Conservation (phyloP, 805 yeast genomes). For the Metschnikowia sp. region DNA sequence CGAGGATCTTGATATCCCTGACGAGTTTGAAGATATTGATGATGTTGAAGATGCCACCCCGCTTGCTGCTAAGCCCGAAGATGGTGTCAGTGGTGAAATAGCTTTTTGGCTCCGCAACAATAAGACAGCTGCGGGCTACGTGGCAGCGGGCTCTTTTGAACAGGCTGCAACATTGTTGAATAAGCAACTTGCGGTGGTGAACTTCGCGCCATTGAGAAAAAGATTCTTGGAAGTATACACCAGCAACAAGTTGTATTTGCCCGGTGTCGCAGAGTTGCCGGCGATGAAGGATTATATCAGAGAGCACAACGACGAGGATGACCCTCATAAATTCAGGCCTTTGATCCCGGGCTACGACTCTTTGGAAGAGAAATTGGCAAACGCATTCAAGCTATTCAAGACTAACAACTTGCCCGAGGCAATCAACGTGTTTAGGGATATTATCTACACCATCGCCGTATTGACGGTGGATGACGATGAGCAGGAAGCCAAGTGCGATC, state of each 20-base stretch:
- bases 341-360: conserved; percentile 68
- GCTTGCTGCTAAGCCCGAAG: conserved; percentile 6
- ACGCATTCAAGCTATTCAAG: conserved; percentile 80
- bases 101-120: conserved; percentile 86
- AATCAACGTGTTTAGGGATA: conserved; percentile 70
- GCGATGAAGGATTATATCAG: conserved; percentile 68
- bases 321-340: conserved; percentile 50
- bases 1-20: conserved; percentile 66
- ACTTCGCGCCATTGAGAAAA: conserved; percentile 82
- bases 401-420: conserved; percentile 82
- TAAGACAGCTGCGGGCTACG: conserved; percentile 84
- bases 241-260: conserved; percentile 70
- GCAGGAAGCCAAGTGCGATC: conserved; percentile 72
- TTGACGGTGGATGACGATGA: conserved; percentile 68
- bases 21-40: conserved; percentile 27
- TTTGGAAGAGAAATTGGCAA: conserved; percentile 58
- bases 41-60: conserved; percentile 12
- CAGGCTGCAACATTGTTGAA: conserved; percentile 90
- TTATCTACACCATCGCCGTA: conserved; percentile 72
- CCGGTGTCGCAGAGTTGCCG: conserved; percentile 72
- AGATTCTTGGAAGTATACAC: conserved; percentile 84
- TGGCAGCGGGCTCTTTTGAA: conserved; percentile 95
- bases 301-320: conserved; percentile 57
- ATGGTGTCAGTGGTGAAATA: conserved; percentile 53
- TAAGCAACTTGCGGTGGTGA: conserved; percentile 82